Conservation (phyloP, 2,329 filamentous ascomycete species). For the Calcarisporium arbuscula region DNA sequence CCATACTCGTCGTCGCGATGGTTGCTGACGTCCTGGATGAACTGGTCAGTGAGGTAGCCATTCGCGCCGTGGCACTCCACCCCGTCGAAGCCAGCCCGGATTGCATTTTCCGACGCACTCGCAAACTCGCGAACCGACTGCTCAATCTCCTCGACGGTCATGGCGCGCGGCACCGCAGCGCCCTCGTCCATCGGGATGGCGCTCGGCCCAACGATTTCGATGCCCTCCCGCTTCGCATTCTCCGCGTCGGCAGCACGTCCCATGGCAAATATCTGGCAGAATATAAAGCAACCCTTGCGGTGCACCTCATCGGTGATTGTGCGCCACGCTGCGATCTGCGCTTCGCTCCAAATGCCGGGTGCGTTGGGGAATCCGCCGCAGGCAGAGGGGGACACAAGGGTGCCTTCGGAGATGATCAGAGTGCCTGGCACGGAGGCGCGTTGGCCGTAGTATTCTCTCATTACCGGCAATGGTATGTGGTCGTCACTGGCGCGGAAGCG, state of each 20-base stretch:
- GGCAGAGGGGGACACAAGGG: conserved; percentile 31
- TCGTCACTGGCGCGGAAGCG: conserved; percentile 39
- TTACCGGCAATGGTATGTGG: conserved; percentile 15
- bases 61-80: conserved; percentile 57
- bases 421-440: conserved; percentile 34
- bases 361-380: conserved; percentile 35
- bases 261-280: conserved; percentile 54
- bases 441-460: conserved; percentile 43
- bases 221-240: conserved; percentile 18
- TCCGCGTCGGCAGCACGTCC: conserved; percentile 44
- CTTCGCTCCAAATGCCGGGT: conserved; percentile 52
- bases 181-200: conserved; percentile 2
- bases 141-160: conserved; percentile 61
- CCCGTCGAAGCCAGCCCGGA: conserved; percentile 62
- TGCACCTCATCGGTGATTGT: conserved; percentile 58
- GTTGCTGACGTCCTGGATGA: conserved; percentile 46
- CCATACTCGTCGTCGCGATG: conserved; percentile 45
- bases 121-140: conserved; percentile 52
- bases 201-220: conserved; percentile 18
- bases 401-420: conserved; percentile 37
- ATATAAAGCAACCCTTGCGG: conserved; percentile 53
- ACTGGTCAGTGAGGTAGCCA: conserved; percentile 57
- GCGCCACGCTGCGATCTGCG: conserved; percentile 55
- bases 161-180: conserved; percentile 42
- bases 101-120: conserved; percentile 44